phyloP scores from a whole-genome alignment of 176 grass and related monocot genomes.

The Musa beccarii region DNA sequence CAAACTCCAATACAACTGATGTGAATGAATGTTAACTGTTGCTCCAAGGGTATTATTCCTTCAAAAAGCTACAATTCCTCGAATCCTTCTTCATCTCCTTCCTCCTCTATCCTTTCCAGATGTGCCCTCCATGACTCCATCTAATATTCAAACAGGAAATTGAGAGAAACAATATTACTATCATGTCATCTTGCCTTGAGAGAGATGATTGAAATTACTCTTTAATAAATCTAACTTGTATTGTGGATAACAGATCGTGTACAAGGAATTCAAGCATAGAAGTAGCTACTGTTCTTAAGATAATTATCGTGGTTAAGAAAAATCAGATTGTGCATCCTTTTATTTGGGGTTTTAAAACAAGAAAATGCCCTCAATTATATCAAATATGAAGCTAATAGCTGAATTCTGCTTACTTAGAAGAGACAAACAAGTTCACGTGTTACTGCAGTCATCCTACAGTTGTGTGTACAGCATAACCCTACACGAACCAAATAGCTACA shows the following conservation, averaged over 20 bases:
- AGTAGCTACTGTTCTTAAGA: background rate
- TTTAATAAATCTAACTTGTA: background rate
- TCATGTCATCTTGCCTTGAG: background rate
- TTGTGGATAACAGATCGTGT: too few relatives aligned
- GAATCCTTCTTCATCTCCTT: slow-evolving; percentile 30
- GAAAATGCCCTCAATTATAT: background rate
- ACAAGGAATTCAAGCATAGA: too few relatives aligned
- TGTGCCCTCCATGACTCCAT: slow-evolving; percentile 23
- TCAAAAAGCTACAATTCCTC: slow-evolving; percentile 10
- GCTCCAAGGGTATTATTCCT: background rate
- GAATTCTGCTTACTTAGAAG: too few relatives aligned
- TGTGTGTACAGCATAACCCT: too few relatives aligned
- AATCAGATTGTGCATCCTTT: background rate
- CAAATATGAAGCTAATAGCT: background rate
- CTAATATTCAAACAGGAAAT: background rate
- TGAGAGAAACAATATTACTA: background rate
- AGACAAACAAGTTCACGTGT: too few relatives aligned
- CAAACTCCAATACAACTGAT: background rate
- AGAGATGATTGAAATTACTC: background rate
- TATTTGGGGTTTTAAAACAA: background rate
- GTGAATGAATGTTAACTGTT: background rate
- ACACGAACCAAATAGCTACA: too few relatives aligned
- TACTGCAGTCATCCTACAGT: too few relatives aligned
- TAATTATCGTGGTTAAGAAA: background rate
- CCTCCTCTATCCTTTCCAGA: slow-evolving; percentile 22